phyloP scores from a whole-genome alignment of 1,139 yeast species.

The Geotrichum bryndzae region DNA sequence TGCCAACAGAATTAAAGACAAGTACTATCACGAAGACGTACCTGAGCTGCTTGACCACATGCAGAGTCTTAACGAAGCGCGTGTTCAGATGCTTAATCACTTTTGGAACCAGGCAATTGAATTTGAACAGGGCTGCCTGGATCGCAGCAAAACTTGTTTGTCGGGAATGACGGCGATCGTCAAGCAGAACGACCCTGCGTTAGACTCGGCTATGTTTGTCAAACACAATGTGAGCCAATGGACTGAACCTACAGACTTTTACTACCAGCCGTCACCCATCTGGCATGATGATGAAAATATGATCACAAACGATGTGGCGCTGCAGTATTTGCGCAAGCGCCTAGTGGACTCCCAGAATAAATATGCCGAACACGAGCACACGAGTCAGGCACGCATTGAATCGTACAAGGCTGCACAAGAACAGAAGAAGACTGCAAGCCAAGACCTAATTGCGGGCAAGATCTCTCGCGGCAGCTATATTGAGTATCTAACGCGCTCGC shows the following conservation, averaged over 20 bases:
- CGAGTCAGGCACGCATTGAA: constrained; percentile 34
- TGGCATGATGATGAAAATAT: constrained; percentile 96
- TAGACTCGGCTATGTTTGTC: constrained; percentile 87
- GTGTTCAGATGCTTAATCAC: constrained; percentile 66
- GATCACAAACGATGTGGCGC: constrained; percentile 54
- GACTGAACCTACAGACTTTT: constrained; percentile 82
- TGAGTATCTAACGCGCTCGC: constrained; percentile 49
- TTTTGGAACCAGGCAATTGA: constrained; percentile 59
- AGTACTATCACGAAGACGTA: constrained; percentile 84
- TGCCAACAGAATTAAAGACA: constrained; percentile 87
- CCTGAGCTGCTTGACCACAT: constrained; percentile 85
- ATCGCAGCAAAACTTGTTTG: constrained; percentile 49
- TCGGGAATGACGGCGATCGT: constrained; percentile 53
- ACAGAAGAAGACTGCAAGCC: constrained; percentile 23
- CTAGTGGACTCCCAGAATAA: constrained; percentile 40
- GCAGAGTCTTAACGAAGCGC: constrained; percentile 78
- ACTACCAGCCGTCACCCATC: constrained; percentile 79
- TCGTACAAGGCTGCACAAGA: constrained; percentile 27
- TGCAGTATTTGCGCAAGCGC: constrained; percentile 56
- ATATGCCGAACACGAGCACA: constrained; percentile 24
- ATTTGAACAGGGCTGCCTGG: constrained; percentile 56
- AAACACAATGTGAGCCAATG: constrained; percentile 75
- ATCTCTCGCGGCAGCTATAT: constrained; percentile 32
- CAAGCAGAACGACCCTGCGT: constrained; percentile 62
- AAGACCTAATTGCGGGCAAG: constrained; percentile 22